A percentile compares a stretch with the other conserved stretches of the same genome.
Evolutionary conservation across 225 moss, liverwort and hornwort genomes (phyloP).

Genomic region (Physcomitrellopsis africana): DNA sequence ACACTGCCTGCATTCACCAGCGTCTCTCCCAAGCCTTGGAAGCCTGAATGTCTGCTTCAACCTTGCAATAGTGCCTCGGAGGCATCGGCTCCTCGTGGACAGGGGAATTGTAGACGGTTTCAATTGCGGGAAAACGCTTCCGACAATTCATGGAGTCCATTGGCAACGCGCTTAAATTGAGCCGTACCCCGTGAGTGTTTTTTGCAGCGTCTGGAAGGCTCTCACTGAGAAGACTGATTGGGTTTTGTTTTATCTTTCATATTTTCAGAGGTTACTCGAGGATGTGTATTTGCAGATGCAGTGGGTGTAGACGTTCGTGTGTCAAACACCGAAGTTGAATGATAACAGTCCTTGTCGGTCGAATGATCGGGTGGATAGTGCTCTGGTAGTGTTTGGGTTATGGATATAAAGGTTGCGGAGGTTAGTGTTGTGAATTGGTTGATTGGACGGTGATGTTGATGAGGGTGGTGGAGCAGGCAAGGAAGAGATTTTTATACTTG

Average conservation of each 20-base stretch:
- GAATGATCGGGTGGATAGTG: not conserved
- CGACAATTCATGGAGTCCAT: not conserved
- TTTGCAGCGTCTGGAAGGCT: not conserved
- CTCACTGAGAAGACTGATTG: not conserved
- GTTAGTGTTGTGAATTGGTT: not conserved
- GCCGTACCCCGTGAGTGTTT: not conserved
- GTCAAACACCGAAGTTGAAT: not conserved
- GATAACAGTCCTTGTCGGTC: not conserved
- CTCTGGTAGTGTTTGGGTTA: not conserved
- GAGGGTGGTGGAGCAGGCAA: not conserved
- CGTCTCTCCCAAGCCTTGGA: not conserved
- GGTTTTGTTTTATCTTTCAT: not conserved
- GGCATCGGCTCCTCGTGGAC: not conserved
- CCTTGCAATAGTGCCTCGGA: not conserved
- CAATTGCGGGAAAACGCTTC: slow-evolving; percentile 27
- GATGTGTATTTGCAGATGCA: not conserved
- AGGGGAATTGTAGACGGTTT: not conserved
- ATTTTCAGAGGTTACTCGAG: not conserved
- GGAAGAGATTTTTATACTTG: not conserved
- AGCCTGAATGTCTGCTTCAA: not conserved
- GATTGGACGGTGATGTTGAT: not conserved
- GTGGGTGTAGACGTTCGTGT: not conserved
- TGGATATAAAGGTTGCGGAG: not conserved
- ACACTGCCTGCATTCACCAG: not conserved
- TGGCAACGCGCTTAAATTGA: too few relatives aligned